Base-by-base conservation (phyloP, 1,139 yeast species). In the Hansenula lynferdii region DNA sequence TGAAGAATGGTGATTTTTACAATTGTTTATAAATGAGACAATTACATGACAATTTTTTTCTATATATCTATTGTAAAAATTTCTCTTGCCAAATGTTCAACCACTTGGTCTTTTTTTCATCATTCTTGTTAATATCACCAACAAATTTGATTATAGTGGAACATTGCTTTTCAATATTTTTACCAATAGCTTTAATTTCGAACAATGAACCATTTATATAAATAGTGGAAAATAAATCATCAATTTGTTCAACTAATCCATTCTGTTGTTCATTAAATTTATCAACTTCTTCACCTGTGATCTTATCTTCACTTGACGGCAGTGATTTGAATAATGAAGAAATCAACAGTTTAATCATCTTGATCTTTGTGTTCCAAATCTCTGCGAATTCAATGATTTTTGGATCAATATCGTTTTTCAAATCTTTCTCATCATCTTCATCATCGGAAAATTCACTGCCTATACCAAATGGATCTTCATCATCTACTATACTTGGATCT, bases 1-100 rank as follows among this genome's bases (percentile, higher is more conserved):
- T 28, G 85, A 77, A 45, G 85, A 78, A 37, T 77, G 83, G 83
- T 77, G 11, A 26, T n/a, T n/a, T n/a, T n/a, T n/a, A n/a, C n/a
- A n/a, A n/a, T n/a, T n/a, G n/a, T n/a, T n/a, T n/a, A n/a, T n/a
- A n/a, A n/a, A n/a, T n/a, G n/a, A n/a, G n/a, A n/a, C n/a, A n/a
- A n/a, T n/a, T n/a, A n/a, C n/a, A n/a, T n/a, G n/a, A n/a, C n/a
- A n/a, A n/a, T n/a, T n/a, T n/a, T n/a, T n/a, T 11, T 19, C n/a
- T 8, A 15, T 28, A 12, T 14, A 15, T 16, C 12, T 31, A 31
- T 23, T 36, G 37, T 15, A 39, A 14, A 28, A 52, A 50, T 39
- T 44, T 52, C 3, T 45, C 50, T 22, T 38, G 39, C 53, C 54
- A 49, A 14, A 47, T 41, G 12, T 42, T 38, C 7, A 52, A 36